phyloP scores from a whole-genome alignment of 257 asterid species.

The Fraxinus cuspidata region DNA sequence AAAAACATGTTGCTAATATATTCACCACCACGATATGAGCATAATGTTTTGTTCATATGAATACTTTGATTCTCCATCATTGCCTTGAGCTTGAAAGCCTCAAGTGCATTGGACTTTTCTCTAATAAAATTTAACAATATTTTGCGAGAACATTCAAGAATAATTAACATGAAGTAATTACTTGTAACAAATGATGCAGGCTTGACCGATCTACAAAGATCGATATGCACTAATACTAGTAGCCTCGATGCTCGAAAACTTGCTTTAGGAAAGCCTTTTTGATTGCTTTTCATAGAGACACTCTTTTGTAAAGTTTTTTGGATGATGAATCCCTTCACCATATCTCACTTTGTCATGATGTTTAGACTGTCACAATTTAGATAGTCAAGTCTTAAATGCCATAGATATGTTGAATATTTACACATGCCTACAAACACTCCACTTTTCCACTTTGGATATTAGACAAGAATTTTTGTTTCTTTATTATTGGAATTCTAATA shows the following conservation, averaged over 20 bases:
- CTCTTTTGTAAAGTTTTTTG: background rate
- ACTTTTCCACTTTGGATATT: too few species aligned
- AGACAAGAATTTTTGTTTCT: too few species aligned
- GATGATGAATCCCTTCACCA: background rate
- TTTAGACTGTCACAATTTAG: background rate
- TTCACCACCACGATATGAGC: background rate
- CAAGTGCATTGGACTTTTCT: background rate
- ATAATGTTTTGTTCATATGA: background rate
- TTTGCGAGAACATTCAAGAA: background rate
- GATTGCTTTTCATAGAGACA: background rate
- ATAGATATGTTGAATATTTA: background rate
- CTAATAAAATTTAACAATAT: background rate
- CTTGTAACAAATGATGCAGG: background rate
- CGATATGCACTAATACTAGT: background rate
- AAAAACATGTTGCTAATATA: background rate
- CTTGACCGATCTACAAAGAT: background rate
- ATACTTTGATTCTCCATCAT: background rate
- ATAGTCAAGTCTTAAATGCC: background rate
- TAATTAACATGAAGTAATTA: background rate
- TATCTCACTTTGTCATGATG: background rate
- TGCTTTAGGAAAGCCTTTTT: background rate
- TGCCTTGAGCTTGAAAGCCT: background rate
- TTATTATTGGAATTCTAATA: too few species aligned
- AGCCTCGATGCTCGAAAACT: background rate
- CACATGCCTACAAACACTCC: too few species aligned